These are phyloP conservation scores for Ustilago nuda DNA, from an alignment of 1,284 basidiomycete species.

Conservation along the genomic window DNA sequence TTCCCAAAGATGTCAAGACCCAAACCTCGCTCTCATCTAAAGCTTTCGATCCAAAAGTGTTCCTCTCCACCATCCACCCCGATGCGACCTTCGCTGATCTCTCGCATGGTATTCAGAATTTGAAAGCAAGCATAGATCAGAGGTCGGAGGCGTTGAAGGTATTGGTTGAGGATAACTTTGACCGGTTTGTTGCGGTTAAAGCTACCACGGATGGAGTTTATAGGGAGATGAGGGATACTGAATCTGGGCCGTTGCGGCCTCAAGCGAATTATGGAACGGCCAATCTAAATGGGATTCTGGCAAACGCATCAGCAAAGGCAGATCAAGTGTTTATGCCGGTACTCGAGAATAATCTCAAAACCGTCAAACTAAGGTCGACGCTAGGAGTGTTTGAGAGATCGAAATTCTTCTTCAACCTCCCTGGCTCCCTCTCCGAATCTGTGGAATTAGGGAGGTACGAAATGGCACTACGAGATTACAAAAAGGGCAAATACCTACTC, in stretches of 20 bases:
- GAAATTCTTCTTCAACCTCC: slow-evolving; percentile 98
- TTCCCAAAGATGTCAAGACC: slow-evolving; percentile 45
- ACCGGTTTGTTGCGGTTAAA: slow-evolving; percentile 97
- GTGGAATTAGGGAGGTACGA: slow-evolving; percentile 85
- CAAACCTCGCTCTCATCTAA: slow-evolving; percentile 77
- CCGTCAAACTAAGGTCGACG: slow-evolving; percentile 89
- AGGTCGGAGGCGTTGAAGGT: slow-evolving; percentile 91
- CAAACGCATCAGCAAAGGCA: slow-evolving; percentile 81
- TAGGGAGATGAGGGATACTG: slow-evolving; percentile 78
- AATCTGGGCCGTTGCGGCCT: slow-evolving; percentile 82
- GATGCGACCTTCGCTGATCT: slow-evolving; percentile 93
- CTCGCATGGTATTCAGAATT: slow-evolving; percentile 71
- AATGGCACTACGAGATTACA: slow-evolving; percentile 92
- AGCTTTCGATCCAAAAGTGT: slow-evolving; percentile 93
- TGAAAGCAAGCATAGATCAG: slow-evolving; percentile 62
- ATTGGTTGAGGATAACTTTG: slow-evolving; percentile 97
- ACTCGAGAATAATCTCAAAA: slow-evolving; percentile 93
- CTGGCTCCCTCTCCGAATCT: slow-evolving; percentile 87
- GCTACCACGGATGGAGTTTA: slow-evolving; percentile 93
- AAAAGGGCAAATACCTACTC: slow-evolving; percentile 92
- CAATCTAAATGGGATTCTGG: slow-evolving; percentile 76
- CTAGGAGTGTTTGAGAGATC: slow-evolving; percentile 95
- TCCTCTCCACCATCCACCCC: slow-evolving; percentile 90
- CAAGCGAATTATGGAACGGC: slow-evolving; percentile 84
- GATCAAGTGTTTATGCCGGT: slow-evolving; percentile 96